These are phyloP conservation scores for Hansenula lynferdii DNA, from an alignment of 1,139 yeast species.

Conservation along the genomic window DNA sequence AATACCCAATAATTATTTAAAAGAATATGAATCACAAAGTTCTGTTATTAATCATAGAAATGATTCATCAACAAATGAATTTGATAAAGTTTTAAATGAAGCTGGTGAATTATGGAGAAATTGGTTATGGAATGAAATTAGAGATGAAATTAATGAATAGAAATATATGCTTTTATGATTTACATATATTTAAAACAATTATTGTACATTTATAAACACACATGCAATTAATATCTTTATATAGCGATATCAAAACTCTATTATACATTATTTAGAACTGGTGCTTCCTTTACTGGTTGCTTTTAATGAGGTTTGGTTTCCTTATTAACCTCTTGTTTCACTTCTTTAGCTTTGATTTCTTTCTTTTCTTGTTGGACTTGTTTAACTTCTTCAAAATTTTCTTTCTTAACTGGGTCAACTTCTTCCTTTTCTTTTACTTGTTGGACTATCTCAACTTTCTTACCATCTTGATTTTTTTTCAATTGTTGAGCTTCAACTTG, in stretches of 20 bases:
- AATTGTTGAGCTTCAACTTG: background rate
- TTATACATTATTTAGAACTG: too few relatives aligned
- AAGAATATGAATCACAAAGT: conserved; percentile 16
- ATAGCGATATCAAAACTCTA: too few relatives aligned
- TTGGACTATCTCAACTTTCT: background rate
- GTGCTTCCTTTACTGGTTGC: background rate
- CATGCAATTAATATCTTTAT: background rate
- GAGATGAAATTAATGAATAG: conserved; percentile 32
- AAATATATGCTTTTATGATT: too few relatives aligned
- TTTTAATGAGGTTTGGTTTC: background rate
- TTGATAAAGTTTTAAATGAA: conserved; percentile 66
- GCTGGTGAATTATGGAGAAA: conserved; percentile 90
- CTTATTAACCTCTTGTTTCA: background rate
- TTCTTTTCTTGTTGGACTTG: background rate
- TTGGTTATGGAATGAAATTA: conserved; percentile 73
- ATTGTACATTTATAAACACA: background rate
- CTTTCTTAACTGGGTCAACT: background rate
- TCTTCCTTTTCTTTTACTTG: background rate
- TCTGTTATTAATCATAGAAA: conserved; percentile 38
- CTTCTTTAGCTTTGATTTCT: background rate
- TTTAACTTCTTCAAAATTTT: background rate
- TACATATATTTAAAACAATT: background rate
- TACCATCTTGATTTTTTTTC: background rate
- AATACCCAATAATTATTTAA: conserved; percentile 25
- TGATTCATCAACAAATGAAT: conserved; percentile 43